Evolutionary conservation across 2,329 filamentous ascomycete genomes (phyloP).

Genomic region (Mariannaea sp.): DNA sequence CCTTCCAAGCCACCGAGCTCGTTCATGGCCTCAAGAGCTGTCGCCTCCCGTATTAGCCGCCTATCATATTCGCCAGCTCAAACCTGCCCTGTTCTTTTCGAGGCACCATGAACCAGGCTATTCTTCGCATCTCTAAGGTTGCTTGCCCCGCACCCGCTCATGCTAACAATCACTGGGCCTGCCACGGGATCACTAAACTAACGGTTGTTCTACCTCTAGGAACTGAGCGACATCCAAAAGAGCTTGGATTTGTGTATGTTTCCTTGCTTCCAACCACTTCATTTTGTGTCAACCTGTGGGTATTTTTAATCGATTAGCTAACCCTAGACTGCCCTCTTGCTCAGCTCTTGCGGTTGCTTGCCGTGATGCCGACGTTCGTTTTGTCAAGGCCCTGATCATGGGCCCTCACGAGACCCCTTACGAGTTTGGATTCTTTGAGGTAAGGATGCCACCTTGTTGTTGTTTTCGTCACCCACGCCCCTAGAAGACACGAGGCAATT

Average conservation of each 20-base stretch:
- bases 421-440: slow-evolving; percentile 97
- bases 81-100: slow-evolving; percentile 20
- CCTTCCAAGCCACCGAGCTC: slow-evolving; percentile 6
- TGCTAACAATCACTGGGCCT: slow-evolving; percentile 22
- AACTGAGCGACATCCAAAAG: slow-evolving; percentile 84
- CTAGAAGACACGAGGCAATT: not conserved
- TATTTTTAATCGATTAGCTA: slow-evolving; percentile 4
- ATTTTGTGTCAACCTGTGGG: not conserved
- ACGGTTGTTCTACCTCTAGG: slow-evolving; percentile 53
- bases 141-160: slow-evolving; percentile 33
- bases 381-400: slow-evolving; percentile 85
- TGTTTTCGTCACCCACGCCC: not conserved
- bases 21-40: slow-evolving; percentile 23
- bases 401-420: slow-evolving; percentile 95
- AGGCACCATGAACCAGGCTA: slow-evolving; percentile 70
- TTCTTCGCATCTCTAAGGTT: slow-evolving; percentile 86
- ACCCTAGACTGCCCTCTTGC: slow-evolving; percentile 1
- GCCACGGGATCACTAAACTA: slow-evolving; percentile 22
- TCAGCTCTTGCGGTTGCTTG: slow-evolving; percentile 85
- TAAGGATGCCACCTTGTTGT: slow-evolving; percentile 45
- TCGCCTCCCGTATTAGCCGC: slow-evolving; percentile 6
- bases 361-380: slow-evolving; percentile 84
- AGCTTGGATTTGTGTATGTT: slow-evolving; percentile 79
- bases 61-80: not conserved
- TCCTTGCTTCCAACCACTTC: not conserved